Percentiles rank a stretch among this genome's conserved stretches.
Evolutionary conservation across 2,329 filamentous ascomycete genomes (phyloP).

Genomic region (Eutypella sp.): DNA sequence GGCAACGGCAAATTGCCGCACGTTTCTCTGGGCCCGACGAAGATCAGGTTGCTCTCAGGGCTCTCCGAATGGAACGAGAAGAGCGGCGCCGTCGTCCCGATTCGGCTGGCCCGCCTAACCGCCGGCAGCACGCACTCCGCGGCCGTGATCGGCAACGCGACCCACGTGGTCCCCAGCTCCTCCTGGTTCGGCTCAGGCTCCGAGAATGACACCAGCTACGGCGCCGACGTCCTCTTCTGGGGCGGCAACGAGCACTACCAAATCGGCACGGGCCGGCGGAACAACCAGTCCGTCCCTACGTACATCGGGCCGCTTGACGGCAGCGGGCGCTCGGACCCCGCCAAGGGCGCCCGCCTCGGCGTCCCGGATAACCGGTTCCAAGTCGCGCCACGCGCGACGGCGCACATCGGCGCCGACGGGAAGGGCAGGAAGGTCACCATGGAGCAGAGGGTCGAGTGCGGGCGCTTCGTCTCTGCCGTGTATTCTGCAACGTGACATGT

Average conservation of each 20-base stretch:
- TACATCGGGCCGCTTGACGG: conserved; percentile 77
- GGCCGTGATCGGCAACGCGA: conserved; percentile 78
- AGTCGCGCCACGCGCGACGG: conserved; percentile 71
- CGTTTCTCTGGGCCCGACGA: conserved; percentile 69
- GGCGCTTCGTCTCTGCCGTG: conserved; percentile 73
- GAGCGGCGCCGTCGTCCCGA: conserved; percentile 63
- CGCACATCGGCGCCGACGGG: conserved; percentile 54
- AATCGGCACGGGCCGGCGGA: conserved; percentile 84
- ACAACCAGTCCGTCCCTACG: conserved; percentile 67
- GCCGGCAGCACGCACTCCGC: conserved; percentile 77
- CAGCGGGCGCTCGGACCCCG: conserved; percentile 46
- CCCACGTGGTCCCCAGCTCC: conserved; percentile 58
- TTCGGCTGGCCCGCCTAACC: conserved; percentile 67
- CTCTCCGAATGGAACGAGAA: conserved; percentile 84
- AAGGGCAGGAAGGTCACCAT: conserved; percentile 66
- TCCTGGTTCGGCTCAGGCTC: conserved; percentile 41
- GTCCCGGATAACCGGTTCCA: conserved; percentile 70
- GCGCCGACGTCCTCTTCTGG: conserved; percentile 87
- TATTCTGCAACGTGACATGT: conserved; percentile 55
- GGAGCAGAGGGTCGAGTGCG: conserved; percentile 87
- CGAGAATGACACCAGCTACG: conserved; percentile 76
- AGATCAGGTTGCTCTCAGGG: conserved; percentile 77
- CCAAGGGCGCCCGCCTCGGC: conserved; percentile 52
- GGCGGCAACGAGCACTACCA: conserved; percentile 93
- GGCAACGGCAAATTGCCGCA: conserved; percentile 90